Conservation (phyloP, 805 yeast genomes). For the Nematodospora valgi region DNA sequence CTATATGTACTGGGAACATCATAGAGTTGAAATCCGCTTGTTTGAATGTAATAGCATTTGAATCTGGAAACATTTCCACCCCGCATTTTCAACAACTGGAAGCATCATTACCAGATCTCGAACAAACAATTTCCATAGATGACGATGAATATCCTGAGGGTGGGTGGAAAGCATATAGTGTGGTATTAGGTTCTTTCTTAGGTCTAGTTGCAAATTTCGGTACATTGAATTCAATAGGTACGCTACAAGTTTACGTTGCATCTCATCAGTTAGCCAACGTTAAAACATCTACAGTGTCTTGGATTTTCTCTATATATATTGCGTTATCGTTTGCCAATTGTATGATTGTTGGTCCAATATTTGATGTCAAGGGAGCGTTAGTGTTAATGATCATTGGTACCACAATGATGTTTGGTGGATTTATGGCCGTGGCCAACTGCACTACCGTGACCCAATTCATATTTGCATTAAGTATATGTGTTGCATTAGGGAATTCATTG, state of each 20-base stretch:
- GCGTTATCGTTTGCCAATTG: conserved; percentile 26
- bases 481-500: conserved; percentile 59
- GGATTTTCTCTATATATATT: conserved; percentile 39
- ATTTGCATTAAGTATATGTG: conserved; percentile 40
- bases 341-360: conserved; percentile 51
- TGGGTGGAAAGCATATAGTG: conserved; percentile 20
- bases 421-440: conserved; percentile 55
- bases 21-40: too few species aligned
- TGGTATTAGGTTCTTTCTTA: conserved; percentile 23
- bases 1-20: too few species aligned
- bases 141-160: conserved; percentile 21
- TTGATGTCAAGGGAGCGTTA: conserved; percentile 59
- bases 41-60: too few species aligned
- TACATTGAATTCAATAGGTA: conserved; percentile 34
- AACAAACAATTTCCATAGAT: background rate
- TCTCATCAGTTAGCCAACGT: conserved; percentile 31
- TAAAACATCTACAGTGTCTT: conserved; percentile 29
- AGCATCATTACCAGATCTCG: background rate
- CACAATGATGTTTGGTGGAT: conserved; percentile 40
- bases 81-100: background rate
- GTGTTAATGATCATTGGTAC: conserved; percentile 45
- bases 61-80: too few species aligned
- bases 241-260: conserved; percentile 36
- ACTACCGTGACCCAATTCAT: conserved; percentile 56
- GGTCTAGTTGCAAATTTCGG: conserved; percentile 28